Conservation (phyloP, 768 basidiomycete species). For the Lactifluus subvellereus region DNA sequence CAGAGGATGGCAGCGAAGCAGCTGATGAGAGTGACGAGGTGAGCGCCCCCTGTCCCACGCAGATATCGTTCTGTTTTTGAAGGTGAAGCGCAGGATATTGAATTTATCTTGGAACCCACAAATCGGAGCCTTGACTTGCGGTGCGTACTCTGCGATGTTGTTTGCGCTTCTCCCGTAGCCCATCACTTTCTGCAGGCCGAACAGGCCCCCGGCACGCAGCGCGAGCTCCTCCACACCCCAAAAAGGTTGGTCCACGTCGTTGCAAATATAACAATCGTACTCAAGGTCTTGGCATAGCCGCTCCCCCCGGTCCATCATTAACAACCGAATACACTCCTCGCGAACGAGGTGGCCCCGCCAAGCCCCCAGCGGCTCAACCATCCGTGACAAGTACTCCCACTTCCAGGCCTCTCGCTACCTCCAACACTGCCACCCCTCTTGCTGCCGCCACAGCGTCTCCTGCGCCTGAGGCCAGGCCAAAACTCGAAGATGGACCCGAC, state of each 20-base stretch:
- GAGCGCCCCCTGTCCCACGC: conserved; percentile 42
- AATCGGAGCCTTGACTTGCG: conserved; percentile 70
- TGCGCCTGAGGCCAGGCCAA: conserved; percentile 9
- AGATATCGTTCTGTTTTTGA: not conserved
- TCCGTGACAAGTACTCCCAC: conserved; percentile 16
- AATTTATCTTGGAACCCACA: conserved; percentile 84
- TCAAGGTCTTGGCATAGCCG: conserved; percentile 31
- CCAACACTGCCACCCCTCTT: conserved; percentile 21
- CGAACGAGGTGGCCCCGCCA: conserved; percentile 48
- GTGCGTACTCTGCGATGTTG: conserved; percentile 33
- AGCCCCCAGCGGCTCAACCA: conserved; percentile 29
- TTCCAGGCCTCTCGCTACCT: conserved; percentile 20
- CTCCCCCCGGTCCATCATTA: conserved; percentile 54
- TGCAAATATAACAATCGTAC: not conserved
- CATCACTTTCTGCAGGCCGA: conserved; percentile 31
- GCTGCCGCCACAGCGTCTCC: conserved; percentile 5
- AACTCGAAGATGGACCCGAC: conserved; percentile 51
- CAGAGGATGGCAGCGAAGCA: conserved; percentile 37
- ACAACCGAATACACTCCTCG: conserved; percentile 82
- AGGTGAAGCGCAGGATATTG: conserved; percentile 55
- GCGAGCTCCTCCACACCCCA: conserved; percentile 31
- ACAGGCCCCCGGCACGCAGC: conserved; percentile 28
- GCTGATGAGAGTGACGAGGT: conserved; percentile 37
- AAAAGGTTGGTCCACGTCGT: conserved; percentile 26
- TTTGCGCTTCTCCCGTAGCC: conserved; percentile 2